Percentiles rank a stretch among this genome's conserved stretches.
phyloP scores from a whole-genome alignment of 805 yeast genomes.

The Wickerhamomyces rabaulensis region DNA sequence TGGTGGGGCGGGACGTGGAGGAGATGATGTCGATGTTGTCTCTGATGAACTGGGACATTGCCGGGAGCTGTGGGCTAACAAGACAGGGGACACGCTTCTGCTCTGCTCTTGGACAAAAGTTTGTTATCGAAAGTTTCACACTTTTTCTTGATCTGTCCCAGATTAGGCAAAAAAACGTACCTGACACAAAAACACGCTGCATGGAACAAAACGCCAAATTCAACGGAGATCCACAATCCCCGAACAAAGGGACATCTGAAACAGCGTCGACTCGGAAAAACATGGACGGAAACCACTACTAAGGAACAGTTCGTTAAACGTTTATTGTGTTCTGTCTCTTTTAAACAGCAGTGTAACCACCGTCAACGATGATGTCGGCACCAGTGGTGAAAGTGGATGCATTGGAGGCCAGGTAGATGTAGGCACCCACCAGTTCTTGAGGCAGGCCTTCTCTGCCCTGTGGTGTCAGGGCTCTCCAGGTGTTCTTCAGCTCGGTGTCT shows the following conservation, averaged over 20 bases:
- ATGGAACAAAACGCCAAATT: too few relatives aligned
- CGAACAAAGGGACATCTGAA: too few relatives aligned
- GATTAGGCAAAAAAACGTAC: not conserved
- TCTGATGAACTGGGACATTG: constrained; percentile 19
- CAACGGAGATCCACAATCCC: too few relatives aligned
- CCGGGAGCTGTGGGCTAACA: not conserved
- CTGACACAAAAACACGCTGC: not conserved
- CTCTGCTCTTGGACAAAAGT: too few relatives aligned
- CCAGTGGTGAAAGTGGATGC: constrained; percentile 81
- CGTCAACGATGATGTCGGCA: constrained; percentile 71
- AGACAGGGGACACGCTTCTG: too few relatives aligned
- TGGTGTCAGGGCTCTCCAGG: constrained; percentile 53
- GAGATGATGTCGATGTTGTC: constrained; percentile 17
- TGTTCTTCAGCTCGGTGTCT: constrained; percentile 36
- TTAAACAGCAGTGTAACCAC: constrained; percentile 51
- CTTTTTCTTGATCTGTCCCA: not conserved
- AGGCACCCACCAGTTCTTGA: constrained; percentile 74
- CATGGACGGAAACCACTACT: too few relatives aligned
- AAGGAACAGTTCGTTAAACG: not conserved
- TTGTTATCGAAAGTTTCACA: not conserved
- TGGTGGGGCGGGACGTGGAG: constrained; percentile 2
- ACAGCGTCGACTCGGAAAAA: too few relatives aligned
- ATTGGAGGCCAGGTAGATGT: constrained; percentile 71
- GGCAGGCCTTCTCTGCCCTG: constrained; percentile 74
- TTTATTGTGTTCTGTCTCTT: not conserved